Conservation (phyloP, 2,329 filamentous ascomycete species). For the Aspergillus oerlinghausenensis region DNA sequence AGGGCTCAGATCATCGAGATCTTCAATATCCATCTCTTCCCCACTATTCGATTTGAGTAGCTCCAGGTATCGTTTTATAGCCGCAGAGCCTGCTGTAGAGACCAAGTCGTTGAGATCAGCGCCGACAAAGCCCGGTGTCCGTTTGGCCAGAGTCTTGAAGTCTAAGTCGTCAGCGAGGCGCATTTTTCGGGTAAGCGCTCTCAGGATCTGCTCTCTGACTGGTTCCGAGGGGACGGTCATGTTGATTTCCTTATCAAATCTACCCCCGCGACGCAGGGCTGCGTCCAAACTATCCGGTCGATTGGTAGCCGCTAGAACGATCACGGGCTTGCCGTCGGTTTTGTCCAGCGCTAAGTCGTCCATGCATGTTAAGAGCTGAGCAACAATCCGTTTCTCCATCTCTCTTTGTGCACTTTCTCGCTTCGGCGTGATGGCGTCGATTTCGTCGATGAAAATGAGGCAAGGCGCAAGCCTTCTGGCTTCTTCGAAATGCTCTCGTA, state of each 20-base stretch:
- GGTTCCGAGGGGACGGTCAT: conserved; percentile 79
- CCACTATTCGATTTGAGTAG: conserved; percentile 46
- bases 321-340: conserved; percentile 70
- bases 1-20: conserved; percentile 27
- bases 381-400: conserved; percentile 83
- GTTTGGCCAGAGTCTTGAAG: conserved; percentile 68
- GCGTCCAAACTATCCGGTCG: conserved; percentile 81
- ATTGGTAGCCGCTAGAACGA: conserved; percentile 89
- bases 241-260: conserved; percentile 80
- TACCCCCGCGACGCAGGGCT: conserved; percentile 65
- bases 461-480: conserved; percentile 82
- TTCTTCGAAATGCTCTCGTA: conserved; percentile 81
- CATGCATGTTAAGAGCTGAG: conserved; percentile 81
- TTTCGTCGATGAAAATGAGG: conserved; percentile 85
- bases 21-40: conserved; percentile 53
- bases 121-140: conserved; percentile 89
- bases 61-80: conserved; percentile 57
- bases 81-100: conserved; percentile 59
- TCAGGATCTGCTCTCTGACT: conserved; percentile 72
- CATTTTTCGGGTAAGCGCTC: conserved; percentile 64
- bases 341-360: conserved; percentile 70
- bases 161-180: conserved; percentile 66
- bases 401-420: conserved; percentile 77
- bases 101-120: conserved; percentile 75
- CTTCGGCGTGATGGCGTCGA: conserved; percentile 87